These are phyloP conservation scores for Globisporangium takayamanum DNA, from an alignment of 352 stramenopile genomes.

Conservation along the genomic window DNA sequence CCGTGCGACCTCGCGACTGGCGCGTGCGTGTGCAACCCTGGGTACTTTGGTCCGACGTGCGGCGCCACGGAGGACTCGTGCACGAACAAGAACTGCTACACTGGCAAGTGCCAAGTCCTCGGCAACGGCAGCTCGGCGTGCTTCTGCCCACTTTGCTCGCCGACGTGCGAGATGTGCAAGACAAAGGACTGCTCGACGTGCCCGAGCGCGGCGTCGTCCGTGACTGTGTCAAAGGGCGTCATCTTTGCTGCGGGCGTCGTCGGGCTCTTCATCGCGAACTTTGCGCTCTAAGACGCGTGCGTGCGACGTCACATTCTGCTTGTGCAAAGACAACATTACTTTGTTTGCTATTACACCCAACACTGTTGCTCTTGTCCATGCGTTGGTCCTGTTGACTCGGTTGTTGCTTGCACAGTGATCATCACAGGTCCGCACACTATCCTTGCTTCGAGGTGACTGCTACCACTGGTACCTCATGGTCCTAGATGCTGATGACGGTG, in stretches of 20 bases:
- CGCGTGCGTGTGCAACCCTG: constrained; percentile 21
- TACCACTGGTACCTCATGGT: not conserved
- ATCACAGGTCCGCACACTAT: too few relatives aligned
- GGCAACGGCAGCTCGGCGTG: constrained; percentile 17
- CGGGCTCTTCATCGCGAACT: constrained; percentile 10
- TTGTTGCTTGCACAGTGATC: too few relatives aligned
- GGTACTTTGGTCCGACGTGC: constrained; percentile 27
- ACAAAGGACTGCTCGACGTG: constrained; percentile 22
- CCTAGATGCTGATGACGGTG: not conserved
- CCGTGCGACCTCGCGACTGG: constrained; percentile 19
- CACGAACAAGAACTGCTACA: constrained; percentile 20
- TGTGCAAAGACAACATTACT: not conserved
- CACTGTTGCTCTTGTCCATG: too few relatives aligned
- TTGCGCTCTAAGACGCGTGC: constrained; percentile 7
- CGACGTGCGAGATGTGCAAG: constrained; percentile 11
- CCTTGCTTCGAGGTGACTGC: too few relatives aligned
- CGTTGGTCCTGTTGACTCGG: too few relatives aligned
- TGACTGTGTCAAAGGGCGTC: constrained; percentile 12
- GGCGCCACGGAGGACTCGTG: constrained; percentile 20
- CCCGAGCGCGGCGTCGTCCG: constrained; percentile 8
- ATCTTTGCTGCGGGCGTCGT: constrained; percentile 12
- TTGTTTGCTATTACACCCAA: too few relatives aligned
- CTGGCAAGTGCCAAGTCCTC: constrained; percentile 14
- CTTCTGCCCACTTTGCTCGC: constrained; percentile 18
- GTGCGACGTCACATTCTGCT: not conserved